Percentiles rank a stretch among this genome's conserved stretches.
These are phyloP conservation scores for Suhomyces kilbournensis DNA, from an alignment of 805 yeast species.

Conservation along the genomic window DNA sequence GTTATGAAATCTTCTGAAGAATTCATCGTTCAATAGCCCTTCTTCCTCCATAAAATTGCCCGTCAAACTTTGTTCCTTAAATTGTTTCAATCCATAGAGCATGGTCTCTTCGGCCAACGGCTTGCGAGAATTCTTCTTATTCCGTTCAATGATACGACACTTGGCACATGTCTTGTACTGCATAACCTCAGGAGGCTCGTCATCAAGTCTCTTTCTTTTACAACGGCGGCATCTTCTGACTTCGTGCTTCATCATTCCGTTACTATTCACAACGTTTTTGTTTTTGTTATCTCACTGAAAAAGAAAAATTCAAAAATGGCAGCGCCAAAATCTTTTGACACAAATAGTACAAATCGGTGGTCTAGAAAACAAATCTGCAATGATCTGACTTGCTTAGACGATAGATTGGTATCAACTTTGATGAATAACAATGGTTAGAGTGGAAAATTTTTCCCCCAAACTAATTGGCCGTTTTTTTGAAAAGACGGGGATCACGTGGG, in stretches of 20 bases:
- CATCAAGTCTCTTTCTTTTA: conserved; percentile 52
- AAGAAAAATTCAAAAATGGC: neutral
- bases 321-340: neutral
- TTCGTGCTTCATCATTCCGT: conserved; percentile 15
- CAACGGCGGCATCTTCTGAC: conserved; percentile 52
- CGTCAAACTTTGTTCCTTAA: conserved; percentile 34
- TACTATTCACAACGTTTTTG: neutral
- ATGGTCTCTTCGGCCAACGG: conserved; percentile 47
- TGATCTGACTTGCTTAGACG: neutral
- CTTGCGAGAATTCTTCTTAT: conserved; percentile 40
- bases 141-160: conserved; percentile 53
- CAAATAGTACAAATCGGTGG: neutral
- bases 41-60: conserved; percentile 34
- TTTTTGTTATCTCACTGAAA: neutral
- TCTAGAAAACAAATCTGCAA: neutral
- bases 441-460: neutral
- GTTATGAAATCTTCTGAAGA: conserved; percentile 14
- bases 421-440: neutral
- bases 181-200: conserved; percentile 54
- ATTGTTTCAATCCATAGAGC: conserved; percentile 44
- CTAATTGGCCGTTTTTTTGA: neutral
- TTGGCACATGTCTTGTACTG: conserved; percentile 59
- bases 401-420: neutral
- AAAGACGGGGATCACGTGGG: neutral
- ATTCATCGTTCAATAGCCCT: conserved; percentile 21